Conservation (phyloP, 768 basidiomycete genomes). For the Lactifluus subvellereus region DNA sequence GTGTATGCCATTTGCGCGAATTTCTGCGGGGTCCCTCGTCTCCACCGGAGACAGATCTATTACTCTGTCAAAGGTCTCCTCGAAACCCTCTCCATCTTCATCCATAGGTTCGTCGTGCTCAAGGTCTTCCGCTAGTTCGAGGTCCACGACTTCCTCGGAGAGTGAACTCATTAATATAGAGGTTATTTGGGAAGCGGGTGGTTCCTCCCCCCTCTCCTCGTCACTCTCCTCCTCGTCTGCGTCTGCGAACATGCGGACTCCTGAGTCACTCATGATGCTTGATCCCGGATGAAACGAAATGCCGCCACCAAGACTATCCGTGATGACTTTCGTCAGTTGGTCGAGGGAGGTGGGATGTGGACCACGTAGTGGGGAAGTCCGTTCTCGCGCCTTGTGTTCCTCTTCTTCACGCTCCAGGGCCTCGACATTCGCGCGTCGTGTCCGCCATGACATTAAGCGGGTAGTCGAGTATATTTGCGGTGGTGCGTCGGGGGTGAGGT, state of each 20-base stretch:
- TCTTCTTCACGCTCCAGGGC: slow-evolving; percentile 44
- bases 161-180: slow-evolving; percentile 29
- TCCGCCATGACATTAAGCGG: slow-evolving; percentile 57
- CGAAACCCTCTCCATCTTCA: slow-evolving; percentile 28
- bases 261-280: slow-evolving; percentile 44
- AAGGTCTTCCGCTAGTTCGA: slow-evolving; percentile 58
- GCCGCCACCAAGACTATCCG: slow-evolving; percentile 31
- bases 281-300: slow-evolving; percentile 59
- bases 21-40: slow-evolving; percentile 25
- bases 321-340: slow-evolving; percentile 20
- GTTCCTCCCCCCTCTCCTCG: slow-evolving; percentile 49
- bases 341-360: slow-evolving; percentile 8
- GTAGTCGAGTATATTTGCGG: slow-evolving; percentile 72
- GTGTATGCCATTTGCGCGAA: slow-evolving; percentile 23
- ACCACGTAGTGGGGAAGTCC: slow-evolving; percentile 4
- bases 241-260: slow-evolving; percentile 56
- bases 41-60: slow-evolving; percentile 34
- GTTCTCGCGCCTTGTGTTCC: slow-evolving; percentile 23
- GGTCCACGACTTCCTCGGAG: slow-evolving; percentile 48
- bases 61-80: slow-evolving; percentile 25
- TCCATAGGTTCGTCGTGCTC: slow-evolving; percentile 44
- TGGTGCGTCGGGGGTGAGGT: slow-evolving; percentile 64
- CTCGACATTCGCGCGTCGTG: slow-evolving; percentile 41
- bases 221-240: slow-evolving; percentile 47
- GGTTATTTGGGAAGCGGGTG: slow-evolving; percentile 2